A percentile compares a stretch with the other conserved stretches of the same genome.
Evolutionary conservation across 2,329 filamentous ascomycete genomes (phyloP).

Genomic region (Monosporascus sp.): DNA sequence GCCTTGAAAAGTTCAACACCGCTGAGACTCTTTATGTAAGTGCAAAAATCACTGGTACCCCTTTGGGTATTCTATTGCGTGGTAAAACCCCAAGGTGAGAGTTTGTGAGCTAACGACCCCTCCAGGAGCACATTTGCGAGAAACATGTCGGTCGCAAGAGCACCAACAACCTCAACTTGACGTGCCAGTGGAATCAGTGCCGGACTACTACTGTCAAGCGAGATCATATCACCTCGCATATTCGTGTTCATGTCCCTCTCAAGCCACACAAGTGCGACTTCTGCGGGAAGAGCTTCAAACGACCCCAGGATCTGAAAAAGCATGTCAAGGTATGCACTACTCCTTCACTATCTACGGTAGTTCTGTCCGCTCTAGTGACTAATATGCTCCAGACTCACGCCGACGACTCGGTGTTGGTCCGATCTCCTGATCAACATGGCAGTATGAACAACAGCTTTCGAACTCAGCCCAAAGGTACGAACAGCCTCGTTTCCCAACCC

Average conservation of each 20-base stretch:
- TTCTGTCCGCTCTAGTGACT: not conserved
- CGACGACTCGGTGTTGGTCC: slow-evolving; percentile 76
- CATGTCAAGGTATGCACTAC: slow-evolving; percentile 69
- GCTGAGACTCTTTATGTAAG: slow-evolving; percentile 58
- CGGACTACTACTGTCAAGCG: slow-evolving; percentile 96
- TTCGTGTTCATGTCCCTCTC: slow-evolving; percentile 95
- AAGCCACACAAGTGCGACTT: slow-evolving; percentile 99
- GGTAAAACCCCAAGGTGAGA: not conserved
- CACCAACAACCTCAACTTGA: slow-evolving; percentile 97
- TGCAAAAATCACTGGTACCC: slow-evolving; percentile 10
- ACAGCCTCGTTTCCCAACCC: slow-evolving; percentile 11
- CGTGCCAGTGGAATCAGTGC: slow-evolving; percentile 95
- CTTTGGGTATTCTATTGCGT: not conserved
- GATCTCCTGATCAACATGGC: slow-evolving; percentile 46
- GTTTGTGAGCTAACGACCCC: not conserved
- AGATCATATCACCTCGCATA: slow-evolving; percentile 98
- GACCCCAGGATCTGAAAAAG: slow-evolving; percentile 97
- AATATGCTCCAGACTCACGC: slow-evolving; percentile 65
- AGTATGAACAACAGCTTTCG: slow-evolving; percentile 48
- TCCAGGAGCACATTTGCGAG: slow-evolving; percentile 93
- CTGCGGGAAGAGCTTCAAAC: slow-evolving; percentile 98
- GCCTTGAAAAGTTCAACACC: slow-evolving; percentile 51
- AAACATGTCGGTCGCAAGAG: slow-evolving; percentile 97
- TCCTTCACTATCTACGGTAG: not conserved
- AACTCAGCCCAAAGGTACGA: slow-evolving; percentile 49